Base-by-base conservation (phyloP, 2,329 filamentous ascomycete species). In the Aspergillus novofumigatus region DNA sequence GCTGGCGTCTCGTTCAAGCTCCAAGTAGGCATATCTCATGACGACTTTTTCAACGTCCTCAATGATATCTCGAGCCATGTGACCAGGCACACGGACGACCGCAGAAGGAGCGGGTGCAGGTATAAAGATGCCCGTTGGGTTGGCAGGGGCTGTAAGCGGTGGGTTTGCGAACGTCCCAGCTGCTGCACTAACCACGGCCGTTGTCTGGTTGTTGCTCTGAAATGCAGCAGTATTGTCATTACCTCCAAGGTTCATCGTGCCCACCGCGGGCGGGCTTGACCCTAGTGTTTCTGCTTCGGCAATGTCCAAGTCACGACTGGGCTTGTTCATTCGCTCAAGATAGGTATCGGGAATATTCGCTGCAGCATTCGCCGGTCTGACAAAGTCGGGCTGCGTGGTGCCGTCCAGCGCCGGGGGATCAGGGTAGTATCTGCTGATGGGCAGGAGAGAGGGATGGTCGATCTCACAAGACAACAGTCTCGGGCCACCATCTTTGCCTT, bases 1-100 rank as follows among this genome's bases (percentile, higher is more conserved):
- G 50, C 42, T 60, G 21, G 61, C 62, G 58, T 71, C 59, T 9
- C 71, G 65, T 23, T 72, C 68, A n/a, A 74, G 62, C n/a, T 65
- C 62, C 29, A 51, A 17, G 48, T 73, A 72, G 8, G 66, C 61
- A 8, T 68, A 55, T 8, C 62, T 59, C 52, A 71, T 60, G n/a
- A 74, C 42, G 1, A 61, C 51, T 21, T 58, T 64, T 56, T 71
- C 64, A 23, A 73, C 49, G 5, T 56, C 59, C 35, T 68, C 67
- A 2, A 55, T 53, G 20, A 67, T 49, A 7, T 51, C 20, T 21
- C 44, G 42, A 2, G 35, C 4, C 11, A 56, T 49, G 49, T 56
- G 48, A 38, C 28, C 26, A n/a, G 38, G 29, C 11, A 44, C 38
- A 21, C 11, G 29, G 35, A 45, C 21, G 35, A 51, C 35, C 28